phyloP scores from a whole-genome alignment of 495 filamentous ascomycete species.

The Aspergillus haitiensis region DNA sequence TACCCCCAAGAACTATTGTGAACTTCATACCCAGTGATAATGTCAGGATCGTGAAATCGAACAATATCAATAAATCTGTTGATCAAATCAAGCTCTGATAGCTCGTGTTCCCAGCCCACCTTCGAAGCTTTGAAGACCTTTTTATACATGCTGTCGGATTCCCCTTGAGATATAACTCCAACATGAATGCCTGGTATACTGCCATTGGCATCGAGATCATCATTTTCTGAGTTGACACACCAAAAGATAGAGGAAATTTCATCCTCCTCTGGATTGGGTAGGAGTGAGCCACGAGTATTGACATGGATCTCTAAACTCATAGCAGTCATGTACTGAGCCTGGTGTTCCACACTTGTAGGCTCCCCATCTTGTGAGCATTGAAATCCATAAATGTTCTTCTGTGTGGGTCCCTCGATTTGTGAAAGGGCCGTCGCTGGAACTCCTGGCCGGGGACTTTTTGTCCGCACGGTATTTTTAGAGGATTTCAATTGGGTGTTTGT shows the following conservation, averaged over 20 bases:
- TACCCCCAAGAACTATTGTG: conserved; percentile 94
- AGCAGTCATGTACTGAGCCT: conserved; percentile 91
- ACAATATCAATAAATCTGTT: conserved; percentile 84
- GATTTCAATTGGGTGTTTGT: conserved; percentile 32
- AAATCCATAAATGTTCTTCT: conserved; percentile 78
- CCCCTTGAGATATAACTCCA: conserved; percentile 54
- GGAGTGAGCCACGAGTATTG: conserved; percentile 76
- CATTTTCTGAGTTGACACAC: conserved; percentile 77
- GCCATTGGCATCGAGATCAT: conserved; percentile 52
- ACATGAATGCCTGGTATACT: conserved; percentile 53
- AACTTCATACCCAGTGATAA: conserved; percentile 93
- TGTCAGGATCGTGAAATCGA: conserved; percentile 80
- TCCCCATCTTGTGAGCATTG: conserved; percentile 81
- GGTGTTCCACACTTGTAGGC: conserved; percentile 76
- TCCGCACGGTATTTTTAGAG: conserved; percentile 5
- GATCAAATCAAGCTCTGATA: conserved; percentile 80
- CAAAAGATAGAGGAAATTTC: conserved; percentile 90
- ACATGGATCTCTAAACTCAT: conserved; percentile 97
- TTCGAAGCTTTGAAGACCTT: conserved; percentile 49
- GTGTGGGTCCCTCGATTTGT: conserved; percentile 88
- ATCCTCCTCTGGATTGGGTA: conserved; percentile 86
- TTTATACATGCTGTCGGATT: conserved; percentile 46
- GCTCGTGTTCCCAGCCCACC: conserved; percentile 69
- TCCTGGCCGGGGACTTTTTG: conserved; percentile 17
- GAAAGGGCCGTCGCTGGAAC: conserved; percentile 54